Base-by-base conservation (phyloP, 2,329 filamentous ascomycete genomes). In the Colletotrichum tamarilloi region DNA sequence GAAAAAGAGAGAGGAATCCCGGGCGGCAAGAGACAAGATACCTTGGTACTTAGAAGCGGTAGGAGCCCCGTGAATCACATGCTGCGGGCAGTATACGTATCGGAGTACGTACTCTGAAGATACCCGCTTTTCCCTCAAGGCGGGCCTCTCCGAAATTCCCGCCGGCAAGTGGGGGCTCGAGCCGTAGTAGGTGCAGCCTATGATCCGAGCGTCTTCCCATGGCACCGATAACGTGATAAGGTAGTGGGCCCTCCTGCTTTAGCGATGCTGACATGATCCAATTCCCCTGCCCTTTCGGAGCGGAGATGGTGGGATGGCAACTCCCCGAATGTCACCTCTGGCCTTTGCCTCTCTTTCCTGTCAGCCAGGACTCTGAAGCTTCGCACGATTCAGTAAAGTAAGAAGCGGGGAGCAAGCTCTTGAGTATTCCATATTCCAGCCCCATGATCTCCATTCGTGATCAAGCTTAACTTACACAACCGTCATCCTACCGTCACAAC, bases 161-260 rank as follows among this genome's bases (percentile, higher is more conserved):
- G 46, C 12, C 64, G 64, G 63, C 57, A 71, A 68, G 68, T 68
- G 68, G 63, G 49, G 26, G 6, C 7, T 7, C 30, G 3, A 9
- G n/a, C 24, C 30, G 38, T 24, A n/a, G 5, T 9, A 42, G 68
- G 49, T 57, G 68, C 62, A 49, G 1, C 0, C 1, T 1, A 11
- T 71, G 56, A 24, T 35, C 49, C 60, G 57, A 62, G 57, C 64
- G 14, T 24, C 2, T 1, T 7, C 1, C 4, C 8, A 2, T 14
- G 22, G 59, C 24, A 3, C 60, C 58, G 52, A 58, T 63, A 68
- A 58, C 57, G 52, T 42, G 57, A 68, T 68, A 72, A 58, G 58
- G 16, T 57, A 57, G 65, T 26, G 68, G 64, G 35, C 14, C 28
- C 0, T 5, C 5, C 24, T 16, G 56, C 57, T 62, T 49, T n/a